Percentiles rank a stretch among this genome's conserved stretches.
phyloP scores from a whole-genome alignment of 2,329 filamentous ascomycete genomes.

The Aureobasidium melanogenum region DNA sequence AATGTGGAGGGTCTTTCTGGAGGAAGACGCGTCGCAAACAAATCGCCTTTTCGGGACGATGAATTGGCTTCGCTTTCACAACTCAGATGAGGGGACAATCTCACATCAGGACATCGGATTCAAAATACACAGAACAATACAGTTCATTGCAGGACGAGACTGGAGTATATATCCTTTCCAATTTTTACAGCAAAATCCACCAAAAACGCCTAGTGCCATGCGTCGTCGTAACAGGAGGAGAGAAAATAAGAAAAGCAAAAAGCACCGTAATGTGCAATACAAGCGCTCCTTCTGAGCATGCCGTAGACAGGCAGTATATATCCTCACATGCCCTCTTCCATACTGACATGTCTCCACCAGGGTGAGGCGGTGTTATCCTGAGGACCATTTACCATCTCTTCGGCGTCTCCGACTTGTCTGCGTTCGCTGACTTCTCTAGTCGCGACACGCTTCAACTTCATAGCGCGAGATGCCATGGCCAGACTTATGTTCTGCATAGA shows the following conservation, averaged over 20 bases:
- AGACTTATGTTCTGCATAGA: conserved; percentile 40
- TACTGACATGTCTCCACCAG: conserved; percentile 42
- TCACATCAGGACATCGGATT: too few species aligned
- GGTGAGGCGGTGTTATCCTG: conserved; percentile 19
- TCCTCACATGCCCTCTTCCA: conserved; percentile 38
- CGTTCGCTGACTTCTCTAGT: conserved; percentile 68
- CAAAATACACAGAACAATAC: background rate
- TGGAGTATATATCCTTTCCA: background rate
- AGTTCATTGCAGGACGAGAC: background rate
- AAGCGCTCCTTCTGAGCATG: background rate
- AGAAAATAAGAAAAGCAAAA: background rate
- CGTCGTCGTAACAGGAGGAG: background rate
- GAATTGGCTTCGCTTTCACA: background rate
- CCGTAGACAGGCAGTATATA: background rate
- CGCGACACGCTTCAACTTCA: conserved; percentile 59
- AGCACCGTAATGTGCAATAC: background rate
- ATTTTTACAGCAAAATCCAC: background rate
- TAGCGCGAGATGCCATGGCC: conserved; percentile 37
- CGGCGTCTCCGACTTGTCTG: conserved; percentile 83
- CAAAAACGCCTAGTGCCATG: conserved; percentile 1
- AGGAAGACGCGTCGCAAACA: conserved; percentile 7
- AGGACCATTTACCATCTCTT: conserved; percentile 57
- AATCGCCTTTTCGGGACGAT: background rate
- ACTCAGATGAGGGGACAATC: background rate
- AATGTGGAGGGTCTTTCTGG: background rate